Percentiles rank a stretch among this genome's conserved stretches.
phyloP scores from a whole-genome alignment of 805 yeast genomes.

The Teunomyces barrocoloradensis region DNA sequence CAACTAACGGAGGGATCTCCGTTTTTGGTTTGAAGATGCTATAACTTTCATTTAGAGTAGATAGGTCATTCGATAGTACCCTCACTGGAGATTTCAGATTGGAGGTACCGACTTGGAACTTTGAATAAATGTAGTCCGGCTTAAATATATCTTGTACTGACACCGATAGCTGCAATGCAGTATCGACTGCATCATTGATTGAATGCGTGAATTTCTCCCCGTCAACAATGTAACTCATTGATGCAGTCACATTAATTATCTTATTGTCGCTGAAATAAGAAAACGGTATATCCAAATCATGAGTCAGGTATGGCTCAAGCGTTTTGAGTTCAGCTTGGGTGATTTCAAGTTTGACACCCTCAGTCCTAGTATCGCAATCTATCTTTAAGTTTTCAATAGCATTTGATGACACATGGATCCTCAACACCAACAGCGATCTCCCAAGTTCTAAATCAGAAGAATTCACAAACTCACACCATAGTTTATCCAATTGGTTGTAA shows the following conservation, averaged over 20 bases:
- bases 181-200: conserved; percentile 43
- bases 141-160: conserved; percentile 80
- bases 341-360: conserved; percentile 15
- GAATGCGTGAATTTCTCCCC: conserved; percentile 17
- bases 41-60: conserved; percentile 25
- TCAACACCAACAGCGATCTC: conserved; percentile 21
- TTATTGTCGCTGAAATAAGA: conserved; percentile 28
- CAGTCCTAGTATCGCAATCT: conserved; percentile 13
- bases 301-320: conserved; percentile 4
- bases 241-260: conserved; percentile 18
- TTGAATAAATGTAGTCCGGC: conserved; percentile 53
- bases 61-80: conserved; percentile 43
- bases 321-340: neutral
- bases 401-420: conserved; percentile 27
- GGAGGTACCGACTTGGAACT: conserved; percentile 66
- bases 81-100: conserved; percentile 52
- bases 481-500: conserved; percentile 17
- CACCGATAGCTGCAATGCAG: conserved; percentile 61
- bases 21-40: conserved; percentile 17
- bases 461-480: conserved; percentile 26
- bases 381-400: conserved; percentile 27
- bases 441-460: conserved; percentile 29
- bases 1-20: conserved; percentile 36
- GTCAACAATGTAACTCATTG: conserved; percentile 18
- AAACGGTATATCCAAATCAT: conserved; percentile 31